These are phyloP conservation scores for Boletus rufocinnamomeus DNA, from an alignment of 768 basidiomycete genomes.

Conservation along the genomic window DNA sequence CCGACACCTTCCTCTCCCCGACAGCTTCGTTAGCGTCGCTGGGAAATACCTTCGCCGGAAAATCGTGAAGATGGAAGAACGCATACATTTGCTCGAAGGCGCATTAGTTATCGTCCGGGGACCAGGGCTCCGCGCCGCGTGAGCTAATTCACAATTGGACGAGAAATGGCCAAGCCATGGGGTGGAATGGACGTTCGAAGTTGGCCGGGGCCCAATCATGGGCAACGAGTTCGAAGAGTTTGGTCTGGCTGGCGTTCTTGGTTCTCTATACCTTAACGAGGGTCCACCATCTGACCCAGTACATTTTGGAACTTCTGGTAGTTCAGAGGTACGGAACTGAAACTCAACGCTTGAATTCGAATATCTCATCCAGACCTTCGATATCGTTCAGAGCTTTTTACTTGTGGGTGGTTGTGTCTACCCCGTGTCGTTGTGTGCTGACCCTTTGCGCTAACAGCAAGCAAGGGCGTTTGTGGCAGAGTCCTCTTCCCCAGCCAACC, in stretches of 20 bases:
- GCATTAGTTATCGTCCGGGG: conserved; percentile 53
- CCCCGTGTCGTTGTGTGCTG: neutral
- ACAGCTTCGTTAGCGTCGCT: conserved; percentile 53
- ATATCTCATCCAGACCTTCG: conserved; percentile 5
- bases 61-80: conserved; percentile 46
- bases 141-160: conserved; percentile 45
- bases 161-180: conserved; percentile 22
- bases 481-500: neutral
- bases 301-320: conserved; percentile 50
- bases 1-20: neutral
- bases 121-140: conserved; percentile 41
- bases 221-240: conserved; percentile 15
- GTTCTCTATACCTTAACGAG: conserved; percentile 48
- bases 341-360: neutral
- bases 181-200: conserved; percentile 33
- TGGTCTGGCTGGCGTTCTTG: conserved; percentile 39
- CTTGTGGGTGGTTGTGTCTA: conserved; percentile 35
- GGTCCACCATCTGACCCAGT: conserved; percentile 16
- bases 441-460: conserved; percentile 2
- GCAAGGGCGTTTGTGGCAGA: conserved; percentile 14
- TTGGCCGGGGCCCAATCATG: neutral
- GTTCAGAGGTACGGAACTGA: conserved; percentile 45
- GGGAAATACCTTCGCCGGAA: conserved; percentile 55
- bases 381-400: conserved; percentile 40
- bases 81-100: conserved; percentile 56